Evolutionary conservation across 495 filamentous ascomycete genomes (phyloP), one percentile per base, ranked within the genome.

Genomic region (Xylaria palmicola): DNA sequence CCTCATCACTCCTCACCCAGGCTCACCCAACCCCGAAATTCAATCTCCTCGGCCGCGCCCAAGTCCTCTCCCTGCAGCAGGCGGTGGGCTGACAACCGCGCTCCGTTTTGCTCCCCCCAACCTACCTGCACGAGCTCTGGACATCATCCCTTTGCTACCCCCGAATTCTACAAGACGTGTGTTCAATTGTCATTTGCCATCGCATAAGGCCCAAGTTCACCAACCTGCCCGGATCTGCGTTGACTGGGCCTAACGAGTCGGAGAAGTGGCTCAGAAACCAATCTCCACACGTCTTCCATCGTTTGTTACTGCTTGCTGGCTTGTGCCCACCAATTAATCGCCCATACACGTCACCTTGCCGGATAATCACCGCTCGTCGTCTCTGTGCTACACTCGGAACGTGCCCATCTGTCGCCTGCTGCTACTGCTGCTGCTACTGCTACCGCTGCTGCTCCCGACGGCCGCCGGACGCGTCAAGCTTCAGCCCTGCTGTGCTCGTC

Each of bases 1-100:
- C 54, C 65, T 59, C 59, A 48, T 62, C 37, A 40, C 55, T 48
- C 43, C 65, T 65, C 65, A 65, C 65, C 65, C 68, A 66, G 65
- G 62, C 45, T 44, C 58, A 58, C 36, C 37, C 56, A 36, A 47
- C 24, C 59, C 57, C 13, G 27, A 12, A 17, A 12, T 15, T n/a
- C 19, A 17, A 20, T 30, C 24, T 45, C 29, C 57, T 30, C 29
- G 27, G 47, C 24, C 49, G 20, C 19, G 43, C 24, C 37, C 45
- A 12, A 20, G 34, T 6, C 56, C 49, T 36, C 37, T 22, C n/a
- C 30, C 4, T 37, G 30, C 32, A 27, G 19, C 56, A 7, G 34
- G 56, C 45, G 26, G 51, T 30, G 24, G 13, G 34, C 45, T 41
- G n/a, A n/a, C n/a, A n/a, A n/a, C n/a, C n/a, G n/a, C n/a, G n/a